Percentiles rank a stretch among this genome's conserved stretches.
phyloP scores from a whole-genome alignment of 1,284 basidiomycete species.

The Chondrostereum purpureum region DNA sequence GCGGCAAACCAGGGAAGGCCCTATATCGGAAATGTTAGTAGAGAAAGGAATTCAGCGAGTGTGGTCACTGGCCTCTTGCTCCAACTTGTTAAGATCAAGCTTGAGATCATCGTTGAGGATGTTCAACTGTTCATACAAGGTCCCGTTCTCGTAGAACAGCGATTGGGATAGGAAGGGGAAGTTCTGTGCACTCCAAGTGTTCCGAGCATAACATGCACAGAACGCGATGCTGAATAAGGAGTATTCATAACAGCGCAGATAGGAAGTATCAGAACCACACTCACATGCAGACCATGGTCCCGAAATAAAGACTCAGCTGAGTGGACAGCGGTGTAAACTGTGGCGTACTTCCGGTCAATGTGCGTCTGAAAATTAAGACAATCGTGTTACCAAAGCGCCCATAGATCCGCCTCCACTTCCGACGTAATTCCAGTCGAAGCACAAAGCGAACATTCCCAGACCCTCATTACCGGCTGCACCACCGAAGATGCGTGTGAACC shows the following conservation, averaged over 20 bases:
- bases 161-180: neutral
- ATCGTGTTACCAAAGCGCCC: no score
- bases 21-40: no score
- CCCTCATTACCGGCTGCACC: slow-evolving; percentile 1
- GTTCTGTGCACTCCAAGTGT: slow-evolving; percentile 1
- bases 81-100: neutral
- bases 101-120: slow-evolving; percentile 1
- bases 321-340: neutral
- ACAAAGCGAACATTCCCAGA: slow-evolving; percentile 20
- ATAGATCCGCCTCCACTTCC: slow-evolving; percentile 34
- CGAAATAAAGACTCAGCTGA: neutral
- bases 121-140: neutral
- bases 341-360: no score
- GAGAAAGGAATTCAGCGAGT: no score
- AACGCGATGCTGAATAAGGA: neutral
- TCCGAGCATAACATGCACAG: neutral
- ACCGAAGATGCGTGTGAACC: neutral
- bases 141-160: slow-evolving; percentile 3
- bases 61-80: no score
- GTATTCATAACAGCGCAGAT: neutral
- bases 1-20: neutral
- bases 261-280: neutral
- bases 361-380: neutral
- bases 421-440: slow-evolving; percentile 55
- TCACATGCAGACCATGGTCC: no score